Evolutionary conservation across 176 grass and related monocot species (phyloP).

Genomic region (Microstegium vimineum): DNA sequence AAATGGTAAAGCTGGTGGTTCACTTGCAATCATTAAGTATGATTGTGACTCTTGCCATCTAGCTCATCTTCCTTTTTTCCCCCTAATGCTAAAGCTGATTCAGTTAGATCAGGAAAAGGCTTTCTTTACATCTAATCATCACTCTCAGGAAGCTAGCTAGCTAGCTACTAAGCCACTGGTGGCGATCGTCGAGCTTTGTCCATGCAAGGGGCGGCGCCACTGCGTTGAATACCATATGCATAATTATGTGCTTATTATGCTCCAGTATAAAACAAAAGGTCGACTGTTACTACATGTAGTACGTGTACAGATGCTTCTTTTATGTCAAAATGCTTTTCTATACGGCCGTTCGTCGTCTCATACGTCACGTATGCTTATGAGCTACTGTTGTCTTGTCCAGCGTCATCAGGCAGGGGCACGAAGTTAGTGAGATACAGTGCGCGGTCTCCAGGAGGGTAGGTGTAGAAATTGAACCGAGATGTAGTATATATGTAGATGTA

Average conservation of each 20-base stretch:
- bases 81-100: not conserved
- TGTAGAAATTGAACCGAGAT: not conserved
- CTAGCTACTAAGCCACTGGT: too few relatives aligned
- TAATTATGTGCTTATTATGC: not conserved
- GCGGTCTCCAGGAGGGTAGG: not conserved
- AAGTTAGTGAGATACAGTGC: slow-evolving; percentile 4
- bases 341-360: not conserved
- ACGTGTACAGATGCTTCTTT: slow-evolving; percentile 18
- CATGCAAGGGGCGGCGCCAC: not conserved
- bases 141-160: not conserved
- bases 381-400: slow-evolving; percentile 6
- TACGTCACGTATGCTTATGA: slow-evolving; percentile 4
- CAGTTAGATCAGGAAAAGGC: not conserved
- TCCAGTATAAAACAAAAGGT: slow-evolving; percentile 20
- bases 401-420: not conserved
- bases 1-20: not conserved
- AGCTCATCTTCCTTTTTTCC: too few relatives aligned
- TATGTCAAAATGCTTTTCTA: not conserved
- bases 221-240: not conserved
- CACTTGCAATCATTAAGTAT: not conserved
- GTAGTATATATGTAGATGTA: not conserved
- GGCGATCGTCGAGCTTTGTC: too few relatives aligned
- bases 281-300: not conserved
- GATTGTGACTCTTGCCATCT: too few relatives aligned
- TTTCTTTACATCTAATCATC: not conserved